Percentiles rank a stretch among this genome's conserved stretches.
These are phyloP conservation scores for Zygotorulaspora danielsina DNA, from an alignment of 805 yeast genomes.

Conservation along the genomic window DNA sequence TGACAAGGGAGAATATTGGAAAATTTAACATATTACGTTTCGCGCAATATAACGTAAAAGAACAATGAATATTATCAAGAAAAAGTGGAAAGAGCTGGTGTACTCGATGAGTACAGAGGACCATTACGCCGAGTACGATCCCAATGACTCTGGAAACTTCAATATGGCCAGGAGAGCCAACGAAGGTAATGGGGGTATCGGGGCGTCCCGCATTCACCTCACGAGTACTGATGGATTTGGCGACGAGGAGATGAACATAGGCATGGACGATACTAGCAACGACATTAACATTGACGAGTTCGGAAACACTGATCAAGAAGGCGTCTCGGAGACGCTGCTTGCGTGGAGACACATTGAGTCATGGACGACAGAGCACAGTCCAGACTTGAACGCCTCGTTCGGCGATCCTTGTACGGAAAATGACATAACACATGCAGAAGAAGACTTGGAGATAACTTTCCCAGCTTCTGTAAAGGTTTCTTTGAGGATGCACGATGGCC, in stretches of 20 bases:
- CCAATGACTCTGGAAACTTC: constrained; percentile 37
- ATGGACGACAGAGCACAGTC: constrained; percentile 75
- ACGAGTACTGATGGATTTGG: constrained; percentile 13
- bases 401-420: constrained; percentile 73
- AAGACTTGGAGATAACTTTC: constrained; percentile 65
- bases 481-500: constrained; percentile 84
- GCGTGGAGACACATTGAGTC: constrained; percentile 88
- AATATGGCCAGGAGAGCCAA: constrained; percentile 28
- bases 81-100: constrained; percentile 52
- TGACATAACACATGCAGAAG: constrained; percentile 79
- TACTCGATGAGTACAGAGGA: constrained; percentile 64
- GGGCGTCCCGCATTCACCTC: constrained; percentile 19
- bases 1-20: neutral
- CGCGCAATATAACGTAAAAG: too few species aligned
- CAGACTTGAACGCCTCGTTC: constrained; percentile 76
- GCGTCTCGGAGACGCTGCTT: constrained; percentile 66
- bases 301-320: constrained; percentile 39
- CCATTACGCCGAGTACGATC: constrained; percentile 64
- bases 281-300: constrained; percentile 40
- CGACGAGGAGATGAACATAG: constrained; percentile 21
- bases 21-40: too few species aligned
- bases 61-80: constrained; percentile 39
- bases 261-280: constrained; percentile 29
- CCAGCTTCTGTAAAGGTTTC: constrained; percentile 84
- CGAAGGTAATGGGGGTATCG: constrained; percentile 14